Evolutionary conservation across 2,329 filamentous ascomycete species (phyloP).

Genomic region (Amauroascus niger): DNA sequence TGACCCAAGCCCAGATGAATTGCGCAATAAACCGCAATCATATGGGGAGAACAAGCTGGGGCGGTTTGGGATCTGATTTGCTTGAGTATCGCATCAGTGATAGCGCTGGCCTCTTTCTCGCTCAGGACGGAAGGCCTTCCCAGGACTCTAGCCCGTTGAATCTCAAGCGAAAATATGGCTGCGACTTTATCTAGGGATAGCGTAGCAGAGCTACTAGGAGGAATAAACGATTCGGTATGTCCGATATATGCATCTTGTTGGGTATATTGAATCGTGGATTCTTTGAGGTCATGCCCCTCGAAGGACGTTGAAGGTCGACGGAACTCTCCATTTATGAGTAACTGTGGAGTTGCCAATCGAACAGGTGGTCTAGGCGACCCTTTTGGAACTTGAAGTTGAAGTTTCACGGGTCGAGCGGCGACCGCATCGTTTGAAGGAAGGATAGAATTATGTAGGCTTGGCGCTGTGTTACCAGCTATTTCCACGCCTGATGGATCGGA

Average conservation of each 20-base stretch:
- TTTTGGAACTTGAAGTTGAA: slow-evolving; percentile 38
- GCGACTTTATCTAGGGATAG: slow-evolving; percentile 27
- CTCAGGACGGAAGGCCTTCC: slow-evolving; percentile 24
- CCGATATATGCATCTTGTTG: not conserved
- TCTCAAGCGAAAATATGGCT: slow-evolving; percentile 26
- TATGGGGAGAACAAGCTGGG: slow-evolving; percentile 21
- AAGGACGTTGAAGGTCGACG: not conserved
- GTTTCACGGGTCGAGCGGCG: slow-evolving; percentile 28
- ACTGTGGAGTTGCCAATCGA: slow-evolving; percentile 36
- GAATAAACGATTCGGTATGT: not conserved
- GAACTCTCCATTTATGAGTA: slow-evolving; percentile 13
- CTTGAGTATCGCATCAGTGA: slow-evolving; percentile 28
- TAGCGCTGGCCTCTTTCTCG: slow-evolving; percentile 25
- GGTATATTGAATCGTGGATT: not conserved
- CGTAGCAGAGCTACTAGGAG: slow-evolving; percentile 9
- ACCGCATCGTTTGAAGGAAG: slow-evolving; percentile 18
- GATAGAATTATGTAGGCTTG: not conserved
- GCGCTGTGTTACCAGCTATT: slow-evolving; percentile 17
- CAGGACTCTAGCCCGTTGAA: slow-evolving; percentile 25
- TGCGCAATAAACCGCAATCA: slow-evolving; percentile 25
- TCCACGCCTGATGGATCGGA: slow-evolving; percentile 1
- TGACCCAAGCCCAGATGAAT: slow-evolving; percentile 31
- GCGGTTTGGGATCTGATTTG: slow-evolving; percentile 25
- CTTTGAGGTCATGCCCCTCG: not conserved
- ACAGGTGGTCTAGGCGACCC: slow-evolving; percentile 31